Conservation (phyloP, 1,284 basidiomycete species). For the Porphyrellus sp. region DNA sequence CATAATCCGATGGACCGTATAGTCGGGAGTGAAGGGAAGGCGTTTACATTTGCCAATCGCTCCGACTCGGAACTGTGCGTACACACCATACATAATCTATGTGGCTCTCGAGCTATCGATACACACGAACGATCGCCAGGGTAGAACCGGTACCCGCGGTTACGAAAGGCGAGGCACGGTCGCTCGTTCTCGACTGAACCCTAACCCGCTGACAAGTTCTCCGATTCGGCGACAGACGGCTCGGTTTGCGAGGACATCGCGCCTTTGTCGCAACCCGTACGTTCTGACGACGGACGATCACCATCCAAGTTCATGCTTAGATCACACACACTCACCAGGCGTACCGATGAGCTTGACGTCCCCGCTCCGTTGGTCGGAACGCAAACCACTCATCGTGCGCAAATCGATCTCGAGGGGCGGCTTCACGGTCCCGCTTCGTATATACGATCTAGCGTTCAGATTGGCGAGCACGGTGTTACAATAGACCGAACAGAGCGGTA, state of each 20-base stretch:
- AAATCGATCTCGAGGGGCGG: neutral
- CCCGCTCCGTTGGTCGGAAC: neutral
- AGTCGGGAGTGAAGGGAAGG: no score
- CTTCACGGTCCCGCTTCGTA: neutral
- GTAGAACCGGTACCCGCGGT: no score
- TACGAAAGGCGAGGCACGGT: no score
- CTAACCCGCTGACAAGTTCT: neutral
- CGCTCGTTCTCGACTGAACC: no score
- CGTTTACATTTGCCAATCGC: no score
- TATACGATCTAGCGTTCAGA: slow-evolving; percentile 7
- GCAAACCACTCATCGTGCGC: neutral
- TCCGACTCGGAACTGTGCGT: no score
- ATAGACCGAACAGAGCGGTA: slow-evolving; percentile 15
- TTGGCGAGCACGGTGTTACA: slow-evolving; percentile 12
- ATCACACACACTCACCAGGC: neutral
- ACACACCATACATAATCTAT: no score
- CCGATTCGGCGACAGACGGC: no score
- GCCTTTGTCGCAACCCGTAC: neutral
- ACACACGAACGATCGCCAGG: no score
- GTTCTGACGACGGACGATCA: neutral
- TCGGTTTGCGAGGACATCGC: neutral
- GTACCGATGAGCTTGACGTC: neutral
- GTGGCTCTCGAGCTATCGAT: no score
- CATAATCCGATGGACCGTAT: no score
- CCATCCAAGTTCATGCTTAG: neutral